Base-by-base conservation (phyloP, 2,329 filamentous ascomycete species). In the Alternaria tenuissima region DNA sequence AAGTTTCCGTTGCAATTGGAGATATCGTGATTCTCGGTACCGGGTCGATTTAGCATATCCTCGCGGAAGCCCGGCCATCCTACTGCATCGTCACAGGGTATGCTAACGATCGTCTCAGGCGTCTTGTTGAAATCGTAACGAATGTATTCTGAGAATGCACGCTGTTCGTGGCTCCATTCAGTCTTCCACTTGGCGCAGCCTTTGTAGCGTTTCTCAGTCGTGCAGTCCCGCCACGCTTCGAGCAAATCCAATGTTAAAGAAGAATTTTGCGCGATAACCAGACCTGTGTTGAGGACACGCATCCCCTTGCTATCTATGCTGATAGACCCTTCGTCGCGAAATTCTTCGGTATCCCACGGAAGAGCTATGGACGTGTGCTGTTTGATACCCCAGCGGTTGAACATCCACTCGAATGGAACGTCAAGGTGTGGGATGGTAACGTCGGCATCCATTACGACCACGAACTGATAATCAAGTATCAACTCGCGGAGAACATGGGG, bases 321-420 rank as follows among this genome's bases (percentile, higher is more conserved):
- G 26, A 66, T 55, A 1, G 61, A 62, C 5, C 26, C 42, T 34
- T 57, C 55, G 22, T 47, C 12, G 28, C 55, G 54, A n/a, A 58
- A 20, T 7, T 65, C 61, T 12, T 62, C 62, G 3, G 63, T 59
- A 38, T 83, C 81, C 53, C 75, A 67, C 5, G 82, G 76, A 68
- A 83, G 74, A 4, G 80, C 76, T 39, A 84, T 66, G 8, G 79
- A 74, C 0, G 80, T 83, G 2, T 78, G 66, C 0, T 69, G 61
- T 9, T 70, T 75, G 48, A 83, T 73, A 55, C 80, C 76, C 82
- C 82, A 84, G 41, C 80, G 76, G 65, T 82, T 82, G 66, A 84
- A 76, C 7, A 84, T 76, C 79, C 81, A 84, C 70, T 84, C 82
- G 16, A 83, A 59, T 3, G 82, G 82, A 1, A 84, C 66, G 34